These are phyloP conservation scores for Dendrocalamus sinicus DNA, from an alignment of 176 grass and related monocot genomes.

Conservation along the genomic window DNA sequence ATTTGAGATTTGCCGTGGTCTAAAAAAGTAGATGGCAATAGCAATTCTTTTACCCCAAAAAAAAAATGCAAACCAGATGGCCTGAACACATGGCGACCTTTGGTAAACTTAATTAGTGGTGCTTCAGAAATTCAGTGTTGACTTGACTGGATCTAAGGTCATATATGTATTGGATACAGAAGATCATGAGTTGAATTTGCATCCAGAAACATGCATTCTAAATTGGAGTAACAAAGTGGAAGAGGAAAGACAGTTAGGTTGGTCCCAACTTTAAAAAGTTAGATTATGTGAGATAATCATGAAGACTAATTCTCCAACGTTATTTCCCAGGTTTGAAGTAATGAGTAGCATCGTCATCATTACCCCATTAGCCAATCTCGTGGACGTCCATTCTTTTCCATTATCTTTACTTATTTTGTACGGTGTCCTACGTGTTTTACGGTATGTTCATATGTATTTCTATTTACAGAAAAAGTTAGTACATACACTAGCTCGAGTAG, in stretches of 20 bases:
- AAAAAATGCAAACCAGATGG: background rate
- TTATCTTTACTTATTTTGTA: background rate
- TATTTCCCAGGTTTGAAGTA: slow-evolving; percentile 47
- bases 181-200: slow-evolving; percentile 14
- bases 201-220: slow-evolving; percentile 8
- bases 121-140: slow-evolving; percentile 8
- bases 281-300: slow-evolving; percentile 44
- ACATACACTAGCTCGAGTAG: background rate
- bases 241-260: slow-evolving; percentile 5
- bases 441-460: background rate
- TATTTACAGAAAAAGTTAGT: background rate
- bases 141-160: background rate
- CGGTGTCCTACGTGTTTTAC: slow-evolving; percentile 20
- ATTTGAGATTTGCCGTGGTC: background rate
- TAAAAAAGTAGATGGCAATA: background rate
- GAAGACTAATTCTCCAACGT: slow-evolving; percentile 27
- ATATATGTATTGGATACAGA: background rate
- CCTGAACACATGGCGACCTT: background rate
- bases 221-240: background rate
- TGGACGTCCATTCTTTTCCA: background rate
- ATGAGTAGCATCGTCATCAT: slow-evolving; percentile 38
- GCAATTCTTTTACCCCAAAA: background rate
- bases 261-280: slow-evolving; percentile 38
- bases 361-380: slow-evolving; percentile 10
- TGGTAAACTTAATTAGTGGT: background rate